Evolutionary conservation across 169 alveolate species (phyloP), one percentile per base, ranked within the genome.

Genomic region (Cryptosporidium sp.): DNA sequence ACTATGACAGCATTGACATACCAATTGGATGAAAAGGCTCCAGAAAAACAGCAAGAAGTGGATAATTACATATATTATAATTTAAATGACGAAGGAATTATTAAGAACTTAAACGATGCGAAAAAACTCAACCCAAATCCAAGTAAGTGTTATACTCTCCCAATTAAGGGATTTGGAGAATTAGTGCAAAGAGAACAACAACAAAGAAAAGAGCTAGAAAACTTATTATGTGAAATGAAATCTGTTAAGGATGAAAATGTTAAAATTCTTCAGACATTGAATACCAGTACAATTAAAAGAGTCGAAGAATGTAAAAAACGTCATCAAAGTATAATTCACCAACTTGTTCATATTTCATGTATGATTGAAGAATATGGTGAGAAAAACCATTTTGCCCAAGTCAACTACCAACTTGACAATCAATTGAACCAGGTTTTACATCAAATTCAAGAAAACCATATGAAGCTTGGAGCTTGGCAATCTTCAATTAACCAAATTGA

Each of bases 401-500:
- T 80, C 21, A 80, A 80, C 35, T 65, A 80, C 45, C 89, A 80
- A 39, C 31, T 80, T n/a, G 89, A 80, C 16, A 65, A 80, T 42
- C 89, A 80, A n/a, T 53, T 80, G 18, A 80, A 80, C n/a, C 75
- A 80, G 26, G 68, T 65, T 42, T 62, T 80, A n/a, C 68, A 80
- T 39, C 73, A 65, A 29, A 80, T 80, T 6, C 89, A 80, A 51
- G 89, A 80, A 62, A 80, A 80, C 26, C 73, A 80, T 8, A 80
- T 80, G 89, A 58, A 48, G 45, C 75, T 80, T 62, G 89, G 89
- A 39, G 67, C 70, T 21, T 80, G 89, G 89, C 89, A 80, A 26
- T 62, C 80, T 29, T 62, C 75, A 18, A 80, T 80, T 14, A 80
- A 60, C 31, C 89, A 80, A 39, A 80, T 80, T 61, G 75, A 80